Evolutionary conservation across 1,284 basidiomycete species (phyloP).

Genomic region (Rhodotorula glutinis): DNA sequence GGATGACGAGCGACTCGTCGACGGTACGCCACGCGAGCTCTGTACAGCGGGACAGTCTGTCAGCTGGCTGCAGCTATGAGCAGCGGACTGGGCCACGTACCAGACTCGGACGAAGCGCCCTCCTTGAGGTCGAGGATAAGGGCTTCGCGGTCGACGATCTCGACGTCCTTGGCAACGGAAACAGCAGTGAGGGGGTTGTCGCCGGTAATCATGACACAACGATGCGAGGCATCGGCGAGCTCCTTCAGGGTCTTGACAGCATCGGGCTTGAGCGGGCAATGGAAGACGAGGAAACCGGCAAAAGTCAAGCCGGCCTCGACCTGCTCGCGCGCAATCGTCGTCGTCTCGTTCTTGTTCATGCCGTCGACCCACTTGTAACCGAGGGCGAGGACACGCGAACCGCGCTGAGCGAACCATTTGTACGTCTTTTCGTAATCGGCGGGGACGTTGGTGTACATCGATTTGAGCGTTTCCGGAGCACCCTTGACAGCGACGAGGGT

Average conservation of each 20-base stretch:
- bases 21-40: conserved; percentile 58
- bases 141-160: conserved; percentile 89
- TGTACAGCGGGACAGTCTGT: not conserved
- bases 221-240: conserved; percentile 88
- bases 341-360: conserved; percentile 67
- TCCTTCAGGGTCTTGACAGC: conserved; percentile 83
- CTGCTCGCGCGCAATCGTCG: conserved; percentile 70
- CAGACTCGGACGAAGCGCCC: conserved; percentile 64
- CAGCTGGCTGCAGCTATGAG: not conserved
- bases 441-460: conserved; percentile 73
- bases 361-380: conserved; percentile 75
- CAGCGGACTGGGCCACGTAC: conserved; percentile 56
- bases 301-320: conserved; percentile 76
- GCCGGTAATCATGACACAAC: conserved; percentile 96
- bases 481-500: conserved; percentile 72
- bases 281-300: conserved; percentile 91
- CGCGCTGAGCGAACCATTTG: conserved; percentile 85
- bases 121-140: conserved; percentile 86
- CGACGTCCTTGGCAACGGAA: conserved; percentile 88
- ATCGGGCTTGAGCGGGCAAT: conserved; percentile 91
- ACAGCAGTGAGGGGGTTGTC: conserved; percentile 93
- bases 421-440: conserved; percentile 83
- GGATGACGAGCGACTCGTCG: conserved; percentile 79
- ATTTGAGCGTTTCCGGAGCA: conserved; percentile 88
- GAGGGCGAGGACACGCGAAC: conserved; percentile 84